phyloP scores from a whole-genome alignment of 2,329 filamentous ascomycete genomes.

The Claviceps lovelessii region DNA sequence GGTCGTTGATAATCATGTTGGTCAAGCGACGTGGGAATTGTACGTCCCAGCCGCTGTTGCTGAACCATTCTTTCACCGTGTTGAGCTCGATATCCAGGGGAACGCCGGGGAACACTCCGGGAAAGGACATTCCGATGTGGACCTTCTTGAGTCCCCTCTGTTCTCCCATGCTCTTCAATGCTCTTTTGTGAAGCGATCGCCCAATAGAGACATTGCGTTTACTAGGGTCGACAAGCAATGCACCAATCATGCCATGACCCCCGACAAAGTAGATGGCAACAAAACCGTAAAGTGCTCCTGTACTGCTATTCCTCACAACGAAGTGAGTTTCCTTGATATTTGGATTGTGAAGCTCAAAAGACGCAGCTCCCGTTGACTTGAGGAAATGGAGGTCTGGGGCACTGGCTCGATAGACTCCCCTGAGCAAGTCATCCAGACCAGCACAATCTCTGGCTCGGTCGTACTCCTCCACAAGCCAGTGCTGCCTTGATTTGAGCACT shows the following conservation, averaged over 20 bases:
- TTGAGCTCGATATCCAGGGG: slow-evolving; percentile 40
- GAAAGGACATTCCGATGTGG: slow-evolving; percentile 67
- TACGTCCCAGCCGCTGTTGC: slow-evolving; percentile 77
- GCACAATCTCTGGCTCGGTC: slow-evolving; percentile 62
- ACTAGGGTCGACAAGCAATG: slow-evolving; percentile 77
- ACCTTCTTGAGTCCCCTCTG: slow-evolving; percentile 61
- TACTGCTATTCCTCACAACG: slow-evolving; percentile 87
- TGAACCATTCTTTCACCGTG: slow-evolving; percentile 61
- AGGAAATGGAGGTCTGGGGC: slow-evolving; percentile 56
- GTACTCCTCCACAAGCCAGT: slow-evolving; percentile 88
- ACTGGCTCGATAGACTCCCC: slow-evolving; percentile 51
- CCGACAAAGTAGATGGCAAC: slow-evolving; percentile 75
- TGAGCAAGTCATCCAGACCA: slow-evolving; percentile 62
- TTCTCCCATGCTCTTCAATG: slow-evolving; percentile 58
- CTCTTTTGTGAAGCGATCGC: slow-evolving; percentile 73
- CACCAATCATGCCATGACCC: slow-evolving; percentile 59
- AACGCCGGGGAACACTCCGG: slow-evolving; percentile 76
- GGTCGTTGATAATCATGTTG: slow-evolving; percentile 59
- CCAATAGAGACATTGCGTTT: slow-evolving; percentile 84
- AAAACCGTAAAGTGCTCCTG: slow-evolving; percentile 80
- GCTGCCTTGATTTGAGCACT: slow-evolving; percentile 73
- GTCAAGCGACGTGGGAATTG: slow-evolving; percentile 40
- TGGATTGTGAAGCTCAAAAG: slow-evolving; percentile 59
- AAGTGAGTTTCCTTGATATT: slow-evolving; percentile 72
- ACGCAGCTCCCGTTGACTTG: slow-evolving; percentile 52